phyloP scores from a whole-genome alignment of 805 yeast species.

The Saccharomycopsis sp. region DNA sequence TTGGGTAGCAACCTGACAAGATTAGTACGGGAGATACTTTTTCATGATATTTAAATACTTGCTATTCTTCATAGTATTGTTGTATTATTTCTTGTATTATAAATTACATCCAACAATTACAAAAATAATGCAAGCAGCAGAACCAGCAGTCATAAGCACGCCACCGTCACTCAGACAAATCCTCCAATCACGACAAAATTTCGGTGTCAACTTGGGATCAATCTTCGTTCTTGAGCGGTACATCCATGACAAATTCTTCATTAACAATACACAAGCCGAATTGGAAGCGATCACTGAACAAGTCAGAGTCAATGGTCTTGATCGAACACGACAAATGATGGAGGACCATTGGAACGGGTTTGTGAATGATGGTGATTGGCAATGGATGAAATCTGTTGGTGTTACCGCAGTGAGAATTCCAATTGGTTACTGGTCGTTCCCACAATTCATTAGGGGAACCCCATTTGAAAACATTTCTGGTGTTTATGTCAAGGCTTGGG shows the following conservation, averaged over 20 bases:
- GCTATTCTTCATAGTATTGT: too few relatives aligned
- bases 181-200: conserved; percentile 55
- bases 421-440: conserved; percentile 86
- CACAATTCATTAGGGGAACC: conserved; percentile 45
- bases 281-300: conserved; percentile 58
- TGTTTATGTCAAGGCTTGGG: conserved; percentile 76
- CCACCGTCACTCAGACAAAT: conserved; percentile 39
- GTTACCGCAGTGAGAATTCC: conserved; percentile 85
- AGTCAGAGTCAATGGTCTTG: conserved; percentile 43
- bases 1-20: too few relatives aligned
- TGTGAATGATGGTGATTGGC: conserved; percentile 68
- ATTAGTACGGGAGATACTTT: too few relatives aligned
- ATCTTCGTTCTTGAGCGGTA: conserved; percentile 75
- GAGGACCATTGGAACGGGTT: conserved; percentile 63
- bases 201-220: conserved; percentile 84
- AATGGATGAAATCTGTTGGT: conserved; percentile 55
- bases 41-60: too few relatives aligned
- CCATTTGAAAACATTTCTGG: conserved; percentile 47
- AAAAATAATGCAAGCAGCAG: too few relatives aligned
- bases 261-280: conserved; percentile 57
- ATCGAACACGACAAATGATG: conserved; percentile 44
- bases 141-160: too few relatives aligned
- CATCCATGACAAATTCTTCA: conserved; percentile 59
- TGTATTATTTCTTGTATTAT: too few relatives aligned
- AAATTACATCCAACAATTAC: too few relatives aligned